phyloP scores from a whole-genome alignment of 2,329 filamentous ascomycete genomes.

The Cercospora sp. region DNA sequence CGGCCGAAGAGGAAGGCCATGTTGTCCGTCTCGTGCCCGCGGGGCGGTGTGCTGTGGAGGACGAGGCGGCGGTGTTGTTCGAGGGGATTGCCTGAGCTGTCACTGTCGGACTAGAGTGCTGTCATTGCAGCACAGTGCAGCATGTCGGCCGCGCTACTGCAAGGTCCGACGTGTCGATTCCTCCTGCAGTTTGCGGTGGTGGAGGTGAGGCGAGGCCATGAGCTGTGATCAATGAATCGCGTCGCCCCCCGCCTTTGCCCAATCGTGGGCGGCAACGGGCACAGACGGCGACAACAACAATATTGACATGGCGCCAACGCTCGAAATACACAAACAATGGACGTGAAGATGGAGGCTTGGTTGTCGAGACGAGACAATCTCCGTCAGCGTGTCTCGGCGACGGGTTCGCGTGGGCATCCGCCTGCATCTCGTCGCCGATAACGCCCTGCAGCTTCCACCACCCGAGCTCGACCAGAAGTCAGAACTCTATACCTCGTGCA shows the following conservation, averaged over 20 bases:
- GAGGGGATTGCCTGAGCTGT: background rate
- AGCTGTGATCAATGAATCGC: slow-evolving; percentile 1
- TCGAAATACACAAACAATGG: background rate
- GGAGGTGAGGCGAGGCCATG: background rate
- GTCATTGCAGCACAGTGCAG: background rate
- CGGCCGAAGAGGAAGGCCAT: slow-evolving; percentile 73
- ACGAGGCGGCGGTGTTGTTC: background rate
- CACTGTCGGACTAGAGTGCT: background rate
- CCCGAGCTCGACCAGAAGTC: background rate
- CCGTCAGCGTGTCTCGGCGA: background rate
- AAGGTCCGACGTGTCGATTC: background rate
- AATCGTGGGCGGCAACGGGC: background rate
- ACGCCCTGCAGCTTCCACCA: background rate
- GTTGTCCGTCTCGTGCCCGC: background rate
- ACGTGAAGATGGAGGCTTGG: background rate
- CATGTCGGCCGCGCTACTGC: slow-evolving; percentile 4
- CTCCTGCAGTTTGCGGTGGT: background rate
- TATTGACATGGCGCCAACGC: background rate
- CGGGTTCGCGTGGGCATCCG: background rate
- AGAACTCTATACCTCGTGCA: background rate
- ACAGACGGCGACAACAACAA: background rate
- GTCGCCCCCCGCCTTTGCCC: background rate
- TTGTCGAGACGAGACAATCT: background rate
- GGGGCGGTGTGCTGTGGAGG: background rate
- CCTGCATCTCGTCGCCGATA: background rate